These are phyloP conservation scores for Emmonsiellopsis sp. DNA, from an alignment of 2,329 filamentous ascomycete species.

Conservation along the genomic window DNA sequence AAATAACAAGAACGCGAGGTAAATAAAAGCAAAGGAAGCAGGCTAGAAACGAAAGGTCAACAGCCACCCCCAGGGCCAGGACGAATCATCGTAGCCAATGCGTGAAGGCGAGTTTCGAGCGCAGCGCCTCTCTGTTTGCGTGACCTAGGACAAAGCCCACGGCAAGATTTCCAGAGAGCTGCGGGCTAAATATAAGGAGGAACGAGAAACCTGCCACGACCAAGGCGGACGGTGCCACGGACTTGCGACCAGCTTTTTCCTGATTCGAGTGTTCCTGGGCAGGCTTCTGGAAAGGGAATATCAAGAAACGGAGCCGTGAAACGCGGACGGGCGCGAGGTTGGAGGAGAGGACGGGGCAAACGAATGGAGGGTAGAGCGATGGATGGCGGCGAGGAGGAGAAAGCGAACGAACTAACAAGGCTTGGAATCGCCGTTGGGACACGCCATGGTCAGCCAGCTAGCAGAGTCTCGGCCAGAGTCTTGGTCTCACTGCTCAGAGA, in stretches of 20 bases:
- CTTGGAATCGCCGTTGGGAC: not conserved
- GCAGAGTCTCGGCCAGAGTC: too few species aligned
- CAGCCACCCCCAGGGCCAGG: not conserved
- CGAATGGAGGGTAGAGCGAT: not conserved
- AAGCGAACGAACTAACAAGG: not conserved
- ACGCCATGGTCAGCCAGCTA: too few species aligned
- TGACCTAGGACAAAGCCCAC: not conserved
- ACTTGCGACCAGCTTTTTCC: not conserved
- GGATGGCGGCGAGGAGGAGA: not conserved
- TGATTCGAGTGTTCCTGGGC: not conserved
- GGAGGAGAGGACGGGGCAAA: not conserved
- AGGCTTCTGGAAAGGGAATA: not conserved
- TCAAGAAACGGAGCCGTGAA: slow-evolving; percentile 1
- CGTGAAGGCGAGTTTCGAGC: not conserved
- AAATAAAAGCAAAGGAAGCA: not conserved
- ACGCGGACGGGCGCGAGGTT: not conserved
- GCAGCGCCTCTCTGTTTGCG: not conserved
- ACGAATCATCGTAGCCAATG: not conserved
- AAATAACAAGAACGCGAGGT: slow-evolving; percentile 1
- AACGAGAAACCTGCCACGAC: not conserved
- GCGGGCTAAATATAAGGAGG: too few species aligned
- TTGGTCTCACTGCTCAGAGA: too few species aligned
- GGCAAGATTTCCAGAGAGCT: not conserved
- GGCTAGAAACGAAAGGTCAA: slow-evolving; percentile 1
- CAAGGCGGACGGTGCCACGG: not conserved